phyloP scores from a whole-genome alignment of 495 filamentous ascomycete species.

The Podospora didyma region DNA sequence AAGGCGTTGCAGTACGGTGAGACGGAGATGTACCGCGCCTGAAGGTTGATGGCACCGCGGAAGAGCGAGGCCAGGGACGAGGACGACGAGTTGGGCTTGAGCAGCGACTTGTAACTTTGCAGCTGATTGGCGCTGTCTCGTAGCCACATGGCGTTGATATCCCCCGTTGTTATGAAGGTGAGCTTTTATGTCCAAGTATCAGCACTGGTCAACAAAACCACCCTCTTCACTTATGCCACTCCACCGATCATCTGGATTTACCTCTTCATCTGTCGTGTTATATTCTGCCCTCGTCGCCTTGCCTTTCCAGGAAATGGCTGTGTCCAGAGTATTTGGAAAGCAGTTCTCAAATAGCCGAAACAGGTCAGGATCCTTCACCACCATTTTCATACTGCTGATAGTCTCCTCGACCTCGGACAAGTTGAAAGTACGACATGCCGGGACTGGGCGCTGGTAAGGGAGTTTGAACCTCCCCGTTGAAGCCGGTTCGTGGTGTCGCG shows the following conservation, averaged over 20 bases:
- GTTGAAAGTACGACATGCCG: slow-evolving; percentile 58
- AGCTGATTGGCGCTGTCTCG: slow-evolving; percentile 66
- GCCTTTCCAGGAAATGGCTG: slow-evolving; percentile 62
- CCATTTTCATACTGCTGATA: slow-evolving; percentile 41
- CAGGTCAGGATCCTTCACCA: slow-evolving; percentile 61
- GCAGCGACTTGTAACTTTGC: slow-evolving; percentile 56
- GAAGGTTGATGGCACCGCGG: slow-evolving; percentile 62
- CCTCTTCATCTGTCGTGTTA: not conserved
- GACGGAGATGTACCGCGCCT: slow-evolving; percentile 55
- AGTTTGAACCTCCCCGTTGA: slow-evolving; percentile 42
- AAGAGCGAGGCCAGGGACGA: slow-evolving; percentile 52
- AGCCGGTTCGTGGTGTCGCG: slow-evolving; percentile 38
- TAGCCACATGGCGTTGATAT: slow-evolving; percentile 78
- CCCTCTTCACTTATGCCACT: not conserved
- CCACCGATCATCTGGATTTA: not conserved
- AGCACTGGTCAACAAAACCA: not conserved
- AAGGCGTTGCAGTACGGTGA: slow-evolving; percentile 63
- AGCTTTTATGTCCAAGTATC: slow-evolving; percentile 30
- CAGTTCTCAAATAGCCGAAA: slow-evolving; percentile 61
- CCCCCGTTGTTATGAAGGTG: slow-evolving; percentile 48
- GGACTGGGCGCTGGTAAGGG: slow-evolving; percentile 52
- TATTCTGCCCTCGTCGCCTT: slow-evolving; percentile 33
- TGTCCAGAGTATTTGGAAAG: slow-evolving; percentile 66
- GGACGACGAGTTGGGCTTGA: slow-evolving; percentile 35
- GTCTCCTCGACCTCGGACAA: slow-evolving; percentile 49